A percentile compares a stretch with the other conserved stretches of the same genome.
Evolutionary conservation across 2,329 filamentous ascomycete genomes (phyloP).

Genomic region (Gremmenia infestans): DNA sequence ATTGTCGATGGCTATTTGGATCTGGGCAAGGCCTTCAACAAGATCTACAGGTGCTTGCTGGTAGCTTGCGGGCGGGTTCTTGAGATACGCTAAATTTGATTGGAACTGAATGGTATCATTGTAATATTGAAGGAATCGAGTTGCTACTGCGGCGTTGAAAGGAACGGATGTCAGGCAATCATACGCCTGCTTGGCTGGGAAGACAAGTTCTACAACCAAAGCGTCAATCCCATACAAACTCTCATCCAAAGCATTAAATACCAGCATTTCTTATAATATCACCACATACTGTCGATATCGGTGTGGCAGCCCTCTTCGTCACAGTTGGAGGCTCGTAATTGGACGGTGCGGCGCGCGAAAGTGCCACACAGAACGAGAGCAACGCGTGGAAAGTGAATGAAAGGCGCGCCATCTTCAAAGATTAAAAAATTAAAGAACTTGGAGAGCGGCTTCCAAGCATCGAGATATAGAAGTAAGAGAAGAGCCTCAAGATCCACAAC

Average conservation of each 20-base stretch:
- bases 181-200: constrained; percentile 29
- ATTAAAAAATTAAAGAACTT: background rate
- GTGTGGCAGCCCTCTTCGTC: background rate
- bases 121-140: constrained; percentile 40
- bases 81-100: constrained; percentile 33
- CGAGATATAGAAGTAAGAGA: background rate
- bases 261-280: background rate
- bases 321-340: background rate
- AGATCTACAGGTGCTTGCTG: constrained; percentile 45
- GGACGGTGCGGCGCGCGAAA: background rate
- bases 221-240: no score
- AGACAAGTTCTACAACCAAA: background rate
- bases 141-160: constrained; percentile 40
- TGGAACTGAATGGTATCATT: constrained; percentile 37
- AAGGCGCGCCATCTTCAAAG: background rate
- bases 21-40: constrained; percentile 37
- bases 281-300: constrained; percentile 5
- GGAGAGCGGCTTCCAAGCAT: background rate
- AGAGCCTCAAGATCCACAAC: background rate
- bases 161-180: constrained; percentile 41
- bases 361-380: background rate
- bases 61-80: constrained; percentile 47
- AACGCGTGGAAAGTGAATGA: background rate
- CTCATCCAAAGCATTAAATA: background rate
- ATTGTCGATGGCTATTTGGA: constrained; percentile 37